Evolutionary conservation across 306 rosid species (phyloP), one percentile per base, ranked within the genome.

Genomic region (Biancaea sappan): DNA sequence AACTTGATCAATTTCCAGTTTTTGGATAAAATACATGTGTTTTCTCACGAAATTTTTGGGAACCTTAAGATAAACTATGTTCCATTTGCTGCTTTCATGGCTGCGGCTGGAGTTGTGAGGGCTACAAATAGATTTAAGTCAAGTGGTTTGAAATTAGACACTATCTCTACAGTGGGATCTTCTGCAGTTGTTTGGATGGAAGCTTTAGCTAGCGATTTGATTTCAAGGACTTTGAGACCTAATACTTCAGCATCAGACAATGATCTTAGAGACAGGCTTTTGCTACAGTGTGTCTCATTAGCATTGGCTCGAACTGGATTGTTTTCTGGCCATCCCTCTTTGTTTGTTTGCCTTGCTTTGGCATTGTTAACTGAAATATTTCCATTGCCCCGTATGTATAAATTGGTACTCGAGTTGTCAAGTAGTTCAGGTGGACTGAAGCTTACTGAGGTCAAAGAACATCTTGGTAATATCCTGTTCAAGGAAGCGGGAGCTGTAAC

Each of bases 401-500:
- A 65, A 46, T 80, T 79, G 1, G 71, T 84, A 26, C 72, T 84
- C 51, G 87, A 84, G 60, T 77, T 73, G 12, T 57, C 74, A 15
- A 19, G 35, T 34, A 60, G 78, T 74, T 76, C 76, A 11, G 77
- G 71, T 53, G 78, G 77, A 29, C 65, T 76, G 60, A 77, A 79
- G 72, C 69, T 78, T 68, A 66, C 79, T 79, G 86, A 84, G 79
- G 81, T 86, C 60, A 85, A 82, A 73, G 89, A 87, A 63, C 95
- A 90, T 84, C 63, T 87, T 59, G 87, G 81, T 58, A 82, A 79
- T 69, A 72, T 88, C 67, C 83, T 74, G 26, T 91, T 89, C 71
- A 91, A 91, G 86, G 98, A 94, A 83, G 92, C 97, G 4, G 96
- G 97, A 64, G 86, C 85, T 14, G 65, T 94, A 53, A 79, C 91